Evolutionary conservation across 2,329 filamentous ascomycete genomes (phyloP).

Genomic region (Sclerotinia trifoliorum): DNA sequence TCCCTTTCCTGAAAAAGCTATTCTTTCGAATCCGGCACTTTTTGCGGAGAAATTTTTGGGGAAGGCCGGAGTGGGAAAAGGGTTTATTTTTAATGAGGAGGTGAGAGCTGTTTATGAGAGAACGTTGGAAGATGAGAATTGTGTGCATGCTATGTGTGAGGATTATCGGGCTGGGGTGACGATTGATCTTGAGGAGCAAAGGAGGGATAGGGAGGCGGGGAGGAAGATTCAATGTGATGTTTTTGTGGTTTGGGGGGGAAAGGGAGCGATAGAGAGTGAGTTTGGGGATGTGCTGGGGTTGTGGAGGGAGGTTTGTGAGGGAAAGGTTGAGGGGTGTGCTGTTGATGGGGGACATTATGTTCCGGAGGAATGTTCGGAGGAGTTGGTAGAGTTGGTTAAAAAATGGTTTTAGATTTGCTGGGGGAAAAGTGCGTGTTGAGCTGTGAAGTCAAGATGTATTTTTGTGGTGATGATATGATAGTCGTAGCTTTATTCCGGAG

Average conservation of each 20-base stretch:
- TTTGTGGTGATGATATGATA: background rate
- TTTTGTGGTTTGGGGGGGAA: constrained; percentile 51
- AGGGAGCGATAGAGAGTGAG: constrained; percentile 49
- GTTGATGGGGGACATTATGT: constrained; percentile 52
- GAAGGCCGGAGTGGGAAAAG: constrained; percentile 28
- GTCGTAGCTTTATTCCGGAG: too few relatives aligned
- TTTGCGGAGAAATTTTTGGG: constrained; percentile 44
- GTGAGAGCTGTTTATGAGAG: constrained; percentile 27
- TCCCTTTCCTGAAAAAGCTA: constrained; percentile 52
- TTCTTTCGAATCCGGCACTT: constrained; percentile 41
- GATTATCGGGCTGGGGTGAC: constrained; percentile 56
- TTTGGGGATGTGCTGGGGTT: constrained; percentile 49
- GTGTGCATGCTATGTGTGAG: constrained; percentile 52
- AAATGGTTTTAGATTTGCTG: constrained; percentile 41
- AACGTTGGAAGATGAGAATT: constrained; percentile 40
- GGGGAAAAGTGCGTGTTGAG: background rate
- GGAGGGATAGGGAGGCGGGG: constrained; percentile 46
- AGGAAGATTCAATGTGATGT: constrained; percentile 48
- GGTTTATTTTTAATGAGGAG: constrained; percentile 26
- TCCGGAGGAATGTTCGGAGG: constrained; percentile 51
- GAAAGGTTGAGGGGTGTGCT: constrained; percentile 44
- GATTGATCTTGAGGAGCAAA: constrained; percentile 52
- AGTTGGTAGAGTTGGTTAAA: constrained; percentile 45
- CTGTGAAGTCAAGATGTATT: too few relatives aligned
- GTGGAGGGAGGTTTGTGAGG: constrained; percentile 49